Conservation (phyloP, 2,329 filamentous ascomycete species). For the Talaromyces sp. region DNA sequence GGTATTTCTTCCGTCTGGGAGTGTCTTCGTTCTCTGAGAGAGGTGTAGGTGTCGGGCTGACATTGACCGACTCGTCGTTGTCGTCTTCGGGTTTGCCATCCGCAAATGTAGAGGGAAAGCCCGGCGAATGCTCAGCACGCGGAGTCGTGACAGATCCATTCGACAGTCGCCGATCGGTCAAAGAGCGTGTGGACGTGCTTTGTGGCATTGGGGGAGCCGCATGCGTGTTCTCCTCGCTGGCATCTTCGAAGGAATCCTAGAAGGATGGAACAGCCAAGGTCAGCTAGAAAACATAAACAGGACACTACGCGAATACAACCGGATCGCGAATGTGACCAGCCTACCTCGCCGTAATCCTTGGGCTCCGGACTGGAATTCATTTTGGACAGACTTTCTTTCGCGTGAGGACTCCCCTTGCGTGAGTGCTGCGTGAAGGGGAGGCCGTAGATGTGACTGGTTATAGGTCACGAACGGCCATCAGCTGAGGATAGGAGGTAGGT, state of each 20-base stretch:
- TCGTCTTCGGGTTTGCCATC: conserved; percentile 24
- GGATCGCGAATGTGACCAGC: conserved; percentile 18
- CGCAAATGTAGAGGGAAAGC: conserved; percentile 26
- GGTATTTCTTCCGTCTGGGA: conserved; percentile 33
- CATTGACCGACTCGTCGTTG: conserved; percentile 26
- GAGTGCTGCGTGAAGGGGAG: conserved; percentile 12
- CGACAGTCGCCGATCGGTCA: conserved; percentile 48
- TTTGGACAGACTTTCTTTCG: conserved; percentile 21
- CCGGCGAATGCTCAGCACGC: conserved; percentile 32
- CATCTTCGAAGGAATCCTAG: conserved; percentile 81
- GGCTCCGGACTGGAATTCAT: conserved; percentile 40
- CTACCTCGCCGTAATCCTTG: conserved; percentile 43
- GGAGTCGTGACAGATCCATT: conserved; percentile 38
- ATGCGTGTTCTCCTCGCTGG: conserved; percentile 46
- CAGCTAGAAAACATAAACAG: background rate
- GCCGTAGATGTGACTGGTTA: conserved; percentile 14
- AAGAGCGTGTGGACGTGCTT: conserved; percentile 57
- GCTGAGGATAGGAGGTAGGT: conserved; percentile 11
- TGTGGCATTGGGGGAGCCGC: conserved; percentile 30
- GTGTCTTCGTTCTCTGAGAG: conserved; percentile 33
- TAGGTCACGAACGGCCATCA: conserved; percentile 17
- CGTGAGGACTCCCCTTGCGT: conserved; percentile 17
- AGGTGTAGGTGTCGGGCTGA: conserved; percentile 23
- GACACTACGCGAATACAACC: background rate
- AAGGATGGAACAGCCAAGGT: conserved; percentile 9